These are phyloP conservation scores for Syzygium oleosum DNA, from an alignment of 345 rosid genomes.

Conservation along the genomic window DNA sequence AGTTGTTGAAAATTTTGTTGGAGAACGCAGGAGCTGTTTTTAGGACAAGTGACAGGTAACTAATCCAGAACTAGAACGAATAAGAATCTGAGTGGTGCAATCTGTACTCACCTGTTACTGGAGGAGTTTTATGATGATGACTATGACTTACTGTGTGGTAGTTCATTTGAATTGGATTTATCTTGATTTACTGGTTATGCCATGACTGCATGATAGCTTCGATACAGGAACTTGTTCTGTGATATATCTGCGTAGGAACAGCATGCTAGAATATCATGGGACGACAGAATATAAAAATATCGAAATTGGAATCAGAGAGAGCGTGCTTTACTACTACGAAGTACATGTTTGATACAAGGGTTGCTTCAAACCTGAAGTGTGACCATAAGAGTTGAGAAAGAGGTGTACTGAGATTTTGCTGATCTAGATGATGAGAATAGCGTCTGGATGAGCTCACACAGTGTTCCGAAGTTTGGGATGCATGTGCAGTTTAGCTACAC, in stretches of 20 bases:
- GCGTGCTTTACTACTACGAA: not conserved
- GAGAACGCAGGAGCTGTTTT: constrained; percentile 99
- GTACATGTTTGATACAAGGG: not conserved
- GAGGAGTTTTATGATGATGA: not conserved
- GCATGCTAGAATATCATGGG: not conserved
- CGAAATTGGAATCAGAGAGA: not conserved
- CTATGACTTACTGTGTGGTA: not conserved
- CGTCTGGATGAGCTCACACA: not conserved
- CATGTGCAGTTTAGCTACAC: not conserved
- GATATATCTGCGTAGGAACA: not conserved
- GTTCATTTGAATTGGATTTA: not conserved
- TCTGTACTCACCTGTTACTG: not conserved
- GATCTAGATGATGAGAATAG: not conserved
- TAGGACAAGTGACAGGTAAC: constrained; percentile 97
- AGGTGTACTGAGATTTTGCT: not conserved
- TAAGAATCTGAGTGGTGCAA: not conserved
- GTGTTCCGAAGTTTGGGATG: not conserved
- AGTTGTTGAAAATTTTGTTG: constrained; percentile 87
- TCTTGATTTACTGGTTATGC: not conserved
- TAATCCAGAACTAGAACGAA: not conserved
- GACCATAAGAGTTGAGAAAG: not conserved
- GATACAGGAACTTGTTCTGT: not conserved
- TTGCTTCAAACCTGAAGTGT: not conserved
- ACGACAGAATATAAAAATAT: not conserved
- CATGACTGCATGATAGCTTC: not conserved